Evolutionary conservation across 2,329 filamentous ascomycete species (phyloP), one percentile per base, ranked within the genome.

Genomic region (Rutstroemia sp.): DNA sequence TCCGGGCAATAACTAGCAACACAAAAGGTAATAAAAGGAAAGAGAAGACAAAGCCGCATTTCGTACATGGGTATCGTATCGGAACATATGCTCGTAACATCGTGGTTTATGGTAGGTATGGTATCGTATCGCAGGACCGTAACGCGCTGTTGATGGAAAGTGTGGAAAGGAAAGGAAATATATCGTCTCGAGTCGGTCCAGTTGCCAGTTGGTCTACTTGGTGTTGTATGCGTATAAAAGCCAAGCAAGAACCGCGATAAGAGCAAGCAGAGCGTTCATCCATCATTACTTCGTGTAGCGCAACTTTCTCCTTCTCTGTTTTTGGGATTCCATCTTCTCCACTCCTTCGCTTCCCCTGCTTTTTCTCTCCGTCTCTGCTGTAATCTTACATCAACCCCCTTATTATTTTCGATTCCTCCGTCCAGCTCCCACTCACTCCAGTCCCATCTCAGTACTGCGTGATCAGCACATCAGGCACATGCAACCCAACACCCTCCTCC

Each of bases 401-500:
- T 48, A 25, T 10, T 30, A 5, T 38, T 5, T 23, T 48, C 16
- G 6, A 19, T 25, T 19, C 16, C 7, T 27, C 14, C n/a, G 27
- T 6, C 25, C 1, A 6, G 16, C 39, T 19, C 14, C 5, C 39
- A 30, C 7, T 4, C 19, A 54, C 14, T 25, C n/a, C 1, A 23
- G 23, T 23, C 19, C 7, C 19, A n/a, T 8, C 21, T 38, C 23
- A 67, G 38, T 58, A 59, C 42, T 66, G 62, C 7, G 71, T 74
- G 41, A 77, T 65, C 5, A 54, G 42, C 19, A 78, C 61, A 63
- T 79, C 77, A 3, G 76, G 70, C 30, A 74, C 65, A 18, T 76
- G 74, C 34, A 73, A 69, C 59, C 75, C 75, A 16, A 81, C 74
- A 45, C 75, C 78, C 65, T 83, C 80, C 64, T 85, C 80, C 3